These are phyloP conservation scores for Phaseolus lunatus DNA, from an alignment of 306 rosid species.

Conservation along the genomic window DNA sequence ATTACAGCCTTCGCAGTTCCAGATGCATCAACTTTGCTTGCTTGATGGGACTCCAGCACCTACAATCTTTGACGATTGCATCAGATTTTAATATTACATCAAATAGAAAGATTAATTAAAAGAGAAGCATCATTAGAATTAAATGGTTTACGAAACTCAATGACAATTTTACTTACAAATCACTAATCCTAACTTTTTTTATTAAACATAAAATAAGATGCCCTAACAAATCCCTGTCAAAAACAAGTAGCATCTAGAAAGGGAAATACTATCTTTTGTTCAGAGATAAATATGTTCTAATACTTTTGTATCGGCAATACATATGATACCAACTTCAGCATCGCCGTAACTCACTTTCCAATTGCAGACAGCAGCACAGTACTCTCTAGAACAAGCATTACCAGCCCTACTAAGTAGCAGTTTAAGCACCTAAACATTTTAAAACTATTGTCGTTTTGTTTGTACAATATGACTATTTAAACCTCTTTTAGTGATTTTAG, in stretches of 20 bases:
- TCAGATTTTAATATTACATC: slow-evolving; percentile 43
- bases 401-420: not conserved
- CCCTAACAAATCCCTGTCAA: slow-evolving; percentile 8
- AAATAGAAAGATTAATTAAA: slow-evolving; percentile 35
- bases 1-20: slow-evolving; percentile 97
- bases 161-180: not conserved
- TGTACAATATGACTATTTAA: not conserved
- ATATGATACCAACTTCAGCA: slow-evolving; percentile 4
- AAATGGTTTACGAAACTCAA: slow-evolving; percentile 1
- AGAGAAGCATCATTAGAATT: slow-evolving; percentile 6
- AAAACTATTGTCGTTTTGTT: not conserved
- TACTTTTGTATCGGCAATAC: slow-evolving; percentile 19
- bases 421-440: slow-evolving; percentile 11
- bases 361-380: slow-evolving; percentile 1
- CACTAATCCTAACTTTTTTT: not conserved
- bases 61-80: slow-evolving; percentile 55
- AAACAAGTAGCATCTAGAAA: not conserved
- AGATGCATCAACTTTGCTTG: slow-evolving; percentile 89
- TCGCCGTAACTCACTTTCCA: slow-evolving; percentile 21
- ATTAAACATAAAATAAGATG: not conserved
- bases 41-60: slow-evolving; percentile 96
- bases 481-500: not conserved
- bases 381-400: slow-evolving; percentile 7
- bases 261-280: slow-evolving; percentile 6
- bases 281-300: not conserved